Evolutionary conservation across 139 green algal species (phyloP).

Genomic region (Eudorina sp.): DNA sequence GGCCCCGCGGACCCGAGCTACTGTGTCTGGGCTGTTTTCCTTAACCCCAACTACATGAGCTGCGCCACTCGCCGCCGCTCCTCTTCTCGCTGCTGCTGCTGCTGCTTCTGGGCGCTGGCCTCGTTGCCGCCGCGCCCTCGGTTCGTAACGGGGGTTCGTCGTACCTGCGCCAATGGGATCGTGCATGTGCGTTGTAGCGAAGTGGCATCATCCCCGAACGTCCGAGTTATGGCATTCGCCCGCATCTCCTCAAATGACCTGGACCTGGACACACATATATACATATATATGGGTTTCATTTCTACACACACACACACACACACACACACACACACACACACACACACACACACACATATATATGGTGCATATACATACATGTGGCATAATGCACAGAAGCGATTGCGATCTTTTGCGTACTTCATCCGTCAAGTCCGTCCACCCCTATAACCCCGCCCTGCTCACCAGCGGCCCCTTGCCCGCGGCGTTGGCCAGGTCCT

Average conservation of each 20-base stretch:
- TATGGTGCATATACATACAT: background rate
- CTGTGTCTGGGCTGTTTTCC: no score
- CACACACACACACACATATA: background rate
- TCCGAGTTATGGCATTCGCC: background rate
- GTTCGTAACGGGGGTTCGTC: background rate
- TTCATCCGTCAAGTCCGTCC: background rate
- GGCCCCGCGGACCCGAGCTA: no score
- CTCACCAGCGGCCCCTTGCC: slow-evolving; percentile 72
- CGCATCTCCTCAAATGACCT: background rate
- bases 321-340: background rate
- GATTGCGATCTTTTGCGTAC: background rate
- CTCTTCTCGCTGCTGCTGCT: background rate
- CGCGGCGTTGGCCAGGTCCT: slow-evolving; percentile 76
- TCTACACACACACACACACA: background rate
- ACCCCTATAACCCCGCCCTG: background rate
- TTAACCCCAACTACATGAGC: background rate
- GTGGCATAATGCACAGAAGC: no score
- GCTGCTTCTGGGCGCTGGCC: background rate
- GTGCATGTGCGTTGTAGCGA: no score
- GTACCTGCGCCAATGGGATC: background rate
- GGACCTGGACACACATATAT: background rate
- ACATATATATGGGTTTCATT: background rate
- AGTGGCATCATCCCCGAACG: background rate
- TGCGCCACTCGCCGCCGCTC: background rate
- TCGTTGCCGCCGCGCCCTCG: background rate